Evolutionary conservation across 2,329 filamentous ascomycete genomes (phyloP), one percentile per base, ranked within the genome.

Genomic region (Colletotrichum navitas): DNA sequence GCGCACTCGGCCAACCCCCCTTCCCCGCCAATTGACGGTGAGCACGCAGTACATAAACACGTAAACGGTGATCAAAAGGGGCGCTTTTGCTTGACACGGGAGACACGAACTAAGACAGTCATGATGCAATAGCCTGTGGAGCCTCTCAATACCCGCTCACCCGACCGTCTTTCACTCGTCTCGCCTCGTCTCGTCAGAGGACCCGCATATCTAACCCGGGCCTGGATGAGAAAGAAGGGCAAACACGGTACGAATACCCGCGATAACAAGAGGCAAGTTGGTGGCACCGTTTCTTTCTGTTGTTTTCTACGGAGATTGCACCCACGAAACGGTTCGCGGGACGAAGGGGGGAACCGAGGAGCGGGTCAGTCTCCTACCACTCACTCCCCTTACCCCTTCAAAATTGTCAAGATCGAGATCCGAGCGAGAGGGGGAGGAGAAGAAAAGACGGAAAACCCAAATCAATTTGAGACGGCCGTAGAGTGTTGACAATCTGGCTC

Each of bases 101-200:
- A 56, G 12, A 16, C 36, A 14, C 18, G 8, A 52, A 39, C 6
- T 29, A 58, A 43, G 41, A 41, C 24, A 2, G 47, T 52, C 32
- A 49, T 63, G 60, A 52, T 63, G 60, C 29, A 18, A 52, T 51
- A 14, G 10, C 39, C 41, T 61, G 60, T 63, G 60, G 59, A 49
- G 45, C 59, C 59, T 58, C n/a, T 36, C 59, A 24, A 45, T 43
- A 43, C n/a, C 54, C 54, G 54, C 54, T 36, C 34, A 58, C 54
- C 54, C 34, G 34, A 11, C 34, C n/a, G 36, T 58, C n/a, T 21
- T 26, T 56, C 34, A 34, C 32, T 56, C 34, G 54, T 39, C 52
- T 56, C 54, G 34, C 36, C 54, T 56, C 51, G 51, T 54, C 51
- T 58, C 55, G 55, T 32, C 18, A 12, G 36, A 32, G 49, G 61